A percentile compares a stretch with the other conserved stretches of the same genome.
Evolutionary conservation across 495 filamentous ascomycete genomes (phyloP).

Genomic region (Amorphotheca resinae): DNA sequence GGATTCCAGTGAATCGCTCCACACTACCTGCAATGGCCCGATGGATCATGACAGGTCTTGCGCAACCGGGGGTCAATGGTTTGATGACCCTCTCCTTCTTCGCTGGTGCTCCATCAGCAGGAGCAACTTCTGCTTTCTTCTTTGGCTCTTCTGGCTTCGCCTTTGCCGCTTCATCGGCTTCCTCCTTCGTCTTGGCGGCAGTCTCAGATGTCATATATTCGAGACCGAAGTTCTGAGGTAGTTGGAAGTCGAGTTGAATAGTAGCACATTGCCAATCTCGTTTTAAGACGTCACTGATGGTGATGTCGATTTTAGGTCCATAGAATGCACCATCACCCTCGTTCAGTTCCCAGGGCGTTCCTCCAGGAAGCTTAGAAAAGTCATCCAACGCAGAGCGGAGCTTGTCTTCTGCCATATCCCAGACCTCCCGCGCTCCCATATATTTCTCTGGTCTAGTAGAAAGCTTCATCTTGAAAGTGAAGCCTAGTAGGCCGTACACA

Average conservation of each 20-base stretch:
- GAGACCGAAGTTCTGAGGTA: slow-evolving; percentile 71
- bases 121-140: slow-evolving; percentile 15
- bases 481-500: slow-evolving; percentile 84
- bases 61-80: slow-evolving; percentile 53
- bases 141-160: slow-evolving; percentile 20
- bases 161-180: slow-evolving; percentile 21
- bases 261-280: slow-evolving; percentile 86
- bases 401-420: slow-evolving; percentile 74
- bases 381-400: slow-evolving; percentile 65
- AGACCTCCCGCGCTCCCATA: slow-evolving; percentile 74
- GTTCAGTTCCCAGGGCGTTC: slow-evolving; percentile 75
- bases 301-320: slow-evolving; percentile 87
- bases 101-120: slow-evolving; percentile 2
- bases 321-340: slow-evolving; percentile 96
- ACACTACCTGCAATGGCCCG: slow-evolving; percentile 88
- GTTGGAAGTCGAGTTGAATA: slow-evolving; percentile 94
- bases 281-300: slow-evolving; percentile 65
- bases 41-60: slow-evolving; percentile 93
- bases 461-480: slow-evolving; percentile 91
- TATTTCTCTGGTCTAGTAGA: slow-evolving; percentile 90
- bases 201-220: slow-evolving; percentile 66
- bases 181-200: slow-evolving; percentile 27
- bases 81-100: slow-evolving; percentile 30
- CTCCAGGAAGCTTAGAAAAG: slow-evolving; percentile 43
- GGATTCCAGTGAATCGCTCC: slow-evolving; percentile 88